A percentile compares a stretch with the other conserved stretches of the same genome.
Conservation (phyloP, 805 yeast genomes). For the Nakazawaea anatomiae region DNA sequence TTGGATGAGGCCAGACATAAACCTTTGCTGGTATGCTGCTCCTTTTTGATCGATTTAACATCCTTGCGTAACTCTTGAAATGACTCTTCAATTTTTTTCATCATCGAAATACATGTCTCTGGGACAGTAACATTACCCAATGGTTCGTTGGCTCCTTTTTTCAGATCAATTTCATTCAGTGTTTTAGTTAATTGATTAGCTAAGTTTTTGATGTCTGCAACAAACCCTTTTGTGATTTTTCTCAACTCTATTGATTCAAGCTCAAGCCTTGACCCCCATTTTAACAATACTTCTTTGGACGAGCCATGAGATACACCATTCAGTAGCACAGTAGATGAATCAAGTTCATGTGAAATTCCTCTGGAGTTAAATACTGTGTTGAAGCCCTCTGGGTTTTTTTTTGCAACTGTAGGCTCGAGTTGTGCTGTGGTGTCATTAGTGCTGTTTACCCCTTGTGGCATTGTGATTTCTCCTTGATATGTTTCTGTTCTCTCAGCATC, state of each 20-base stretch:
- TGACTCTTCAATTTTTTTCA: neutral
- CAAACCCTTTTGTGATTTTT: slow-evolving; percentile 12
- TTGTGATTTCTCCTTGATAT: neutral
- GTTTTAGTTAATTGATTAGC: too few relatives aligned
- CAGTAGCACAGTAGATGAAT: neutral
- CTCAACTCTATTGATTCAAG: slow-evolving; percentile 40
- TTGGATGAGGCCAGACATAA: too few relatives aligned
- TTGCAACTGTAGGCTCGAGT: slow-evolving; percentile 15
- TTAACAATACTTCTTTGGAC: slow-evolving; percentile 25
- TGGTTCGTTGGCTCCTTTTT: too few relatives aligned
- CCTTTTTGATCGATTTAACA: neutral
- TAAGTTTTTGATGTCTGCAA: slow-evolving; percentile 3
- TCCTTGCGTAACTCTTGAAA: neutral
- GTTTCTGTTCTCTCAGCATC: neutral
- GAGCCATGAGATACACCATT: slow-evolving; percentile 13
- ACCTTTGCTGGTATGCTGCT: too few relatives aligned
- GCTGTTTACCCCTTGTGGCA: slow-evolving; percentile 1
- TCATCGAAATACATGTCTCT: neutral
- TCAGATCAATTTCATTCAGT: neutral
- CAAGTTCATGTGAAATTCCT: neutral
- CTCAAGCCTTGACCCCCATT: slow-evolving; percentile 48
- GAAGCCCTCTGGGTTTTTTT: neutral
- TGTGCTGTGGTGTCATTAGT: slow-evolving; percentile 12
- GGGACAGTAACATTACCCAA: too few relatives aligned
- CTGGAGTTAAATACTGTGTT: neutral